Base-by-base conservation (phyloP, 2,329 filamentous ascomycete genomes). In the Curvularia verruculosa region DNA sequence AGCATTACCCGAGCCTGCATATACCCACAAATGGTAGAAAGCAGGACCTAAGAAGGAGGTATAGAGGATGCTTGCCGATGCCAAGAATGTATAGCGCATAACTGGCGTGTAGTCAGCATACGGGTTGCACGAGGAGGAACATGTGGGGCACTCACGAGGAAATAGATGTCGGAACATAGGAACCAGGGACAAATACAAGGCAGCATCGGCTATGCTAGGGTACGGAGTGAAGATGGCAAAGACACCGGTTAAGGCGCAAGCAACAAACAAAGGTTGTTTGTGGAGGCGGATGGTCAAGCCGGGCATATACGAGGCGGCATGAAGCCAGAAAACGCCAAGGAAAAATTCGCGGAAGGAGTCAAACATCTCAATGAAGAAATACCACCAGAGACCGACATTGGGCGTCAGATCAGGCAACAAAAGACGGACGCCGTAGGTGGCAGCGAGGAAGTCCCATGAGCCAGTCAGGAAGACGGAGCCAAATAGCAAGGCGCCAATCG, bases 361-460 rank as follows among this genome's bases (percentile, higher is more conserved):
- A 75, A 99, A 99, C 87, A 99, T 99, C 75, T 99, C 94, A 66
- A 96, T 96, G 74, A 99, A 98, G 79, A 99, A 99, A 78, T 99
- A 99, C 95, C 95, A 99, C 95, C 95, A 99, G 1, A 99, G 83
- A 1, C 95, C 95, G 28, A 96, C 90, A 65, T 98, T 99, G 12
- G 95, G 95, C 0, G 94, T 96, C 39, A 99, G 83, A 73, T 99
- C 95, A 8, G 92, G 91, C 2, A 99, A 85, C 1, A 95, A 87
- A 36, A 99, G 84, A 68, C 96, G 93, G 45, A 96, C 91, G 66
- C 94, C 92, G 77, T 99, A 99, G 0, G 95, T 97, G 19, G 92
- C 92, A 7, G 84, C 78, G 19, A 98, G 77, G 71, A 98, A 99
- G 60, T 93, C 88, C 90, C 91, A 96, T 1, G 92, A 96, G 60